Conservation (phyloP, 306 rosid species). For the Vigna reflexopilosa region DNA sequence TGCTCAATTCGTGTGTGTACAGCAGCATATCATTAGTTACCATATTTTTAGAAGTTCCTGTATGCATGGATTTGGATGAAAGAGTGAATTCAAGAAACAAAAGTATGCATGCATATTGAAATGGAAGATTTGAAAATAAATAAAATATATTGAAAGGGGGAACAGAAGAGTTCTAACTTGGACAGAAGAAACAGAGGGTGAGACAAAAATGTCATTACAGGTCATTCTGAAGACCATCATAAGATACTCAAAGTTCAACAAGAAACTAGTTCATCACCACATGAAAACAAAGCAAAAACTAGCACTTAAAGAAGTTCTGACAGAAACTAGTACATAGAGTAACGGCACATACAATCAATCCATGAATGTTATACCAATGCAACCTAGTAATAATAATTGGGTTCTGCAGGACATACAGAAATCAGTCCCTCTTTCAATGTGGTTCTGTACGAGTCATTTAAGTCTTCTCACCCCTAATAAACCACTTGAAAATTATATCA, state of each 20-base stretch:
- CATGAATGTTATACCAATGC: neutral
- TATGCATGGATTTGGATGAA: slow-evolving; percentile 7
- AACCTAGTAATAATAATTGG: neutral
- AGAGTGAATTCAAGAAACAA: neutral
- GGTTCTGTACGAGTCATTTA: neutral
- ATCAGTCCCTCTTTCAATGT: neutral
- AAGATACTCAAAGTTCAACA: slow-evolving; percentile 2
- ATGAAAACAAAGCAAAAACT: neutral
- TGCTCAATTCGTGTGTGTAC: neutral
- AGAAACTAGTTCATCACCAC: slow-evolving; percentile 2
- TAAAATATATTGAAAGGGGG: neutral
- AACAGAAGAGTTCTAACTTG: neutral
- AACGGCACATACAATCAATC: neutral
- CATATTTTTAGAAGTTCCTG: slow-evolving; percentile 12
- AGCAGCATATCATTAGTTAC: neutral
- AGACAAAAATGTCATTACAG: neutral
- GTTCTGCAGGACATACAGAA: neutral
- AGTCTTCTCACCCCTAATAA: slow-evolving; percentile 5
- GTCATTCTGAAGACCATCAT: slow-evolving; percentile 16
- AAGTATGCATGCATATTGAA: neutral
- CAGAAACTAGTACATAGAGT: neutral
- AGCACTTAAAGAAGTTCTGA: neutral
- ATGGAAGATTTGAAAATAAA: neutral
- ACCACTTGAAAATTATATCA: neutral
- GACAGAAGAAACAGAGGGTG: neutral